Base-by-base conservation (phyloP, 2,329 filamentous ascomycete genomes). In the Colletotrichum caudatum region DNA sequence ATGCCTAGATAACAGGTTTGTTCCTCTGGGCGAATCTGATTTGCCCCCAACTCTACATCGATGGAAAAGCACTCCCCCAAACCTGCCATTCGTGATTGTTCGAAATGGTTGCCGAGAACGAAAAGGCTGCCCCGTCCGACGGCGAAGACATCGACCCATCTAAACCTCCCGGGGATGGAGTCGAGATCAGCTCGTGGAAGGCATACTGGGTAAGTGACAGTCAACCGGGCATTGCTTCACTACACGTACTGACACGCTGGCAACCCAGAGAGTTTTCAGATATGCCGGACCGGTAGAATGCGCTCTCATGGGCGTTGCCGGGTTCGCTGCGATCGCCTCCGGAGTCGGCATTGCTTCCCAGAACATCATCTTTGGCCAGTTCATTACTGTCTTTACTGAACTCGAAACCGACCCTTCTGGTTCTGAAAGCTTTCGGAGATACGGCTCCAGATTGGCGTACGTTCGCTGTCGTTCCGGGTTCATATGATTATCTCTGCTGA, bases 361-460 rank as follows among this genome's bases (percentile, higher is more conserved):
- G 46, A 74, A 75, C 68, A 63, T 74, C 8, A 64, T 75, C 20
- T 56, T 75, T 12, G 74, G 74, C 57, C 37, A 67, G 16, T 74
- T 75, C 73, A 61, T 75, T 59, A 72, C 64, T 16, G 23, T 66
- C 20, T 46, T 73, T 26, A 67, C 62, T 3, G 20, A 53, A 2
- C 29, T 35, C 33, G 50, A 48, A 12, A 12, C 1, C 8, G 11
- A 48, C 1, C 46, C 46, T 23, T 3, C 8, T 16, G 46, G n/a
- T n/a, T 1, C 46, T n/a, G 20, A 5, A 0, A 1, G 46, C 46
- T 48, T 48, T 48, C 46, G 46, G 5, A 48, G n/a, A 48, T 48
- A 48, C 5, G 46, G 46, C 46, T 12, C 46, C 1, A 48, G 2
- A 3, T 23, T 48, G 46, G 46, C 46, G 46, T 48, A 48, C 4